Evolutionary conservation across 345 rosid genomes (phyloP), one percentile per base, ranked within the genome.

Genomic region (Boechera stricta): DNA sequence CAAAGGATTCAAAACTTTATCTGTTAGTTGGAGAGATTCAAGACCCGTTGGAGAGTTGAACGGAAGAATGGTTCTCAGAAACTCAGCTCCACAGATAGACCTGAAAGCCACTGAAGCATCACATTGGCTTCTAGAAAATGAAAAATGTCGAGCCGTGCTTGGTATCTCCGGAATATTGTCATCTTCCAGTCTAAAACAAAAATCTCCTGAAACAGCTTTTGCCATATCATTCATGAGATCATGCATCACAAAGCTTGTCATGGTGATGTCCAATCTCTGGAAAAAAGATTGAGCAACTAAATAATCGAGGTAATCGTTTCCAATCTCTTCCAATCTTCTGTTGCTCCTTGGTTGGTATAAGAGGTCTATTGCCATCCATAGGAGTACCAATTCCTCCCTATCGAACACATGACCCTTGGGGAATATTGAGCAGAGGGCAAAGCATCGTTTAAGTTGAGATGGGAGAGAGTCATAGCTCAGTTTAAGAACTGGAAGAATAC

Each of bases 151-250:
- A 71, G 64, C 47, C 26, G 4, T 48, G 53, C 65, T 74, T 58
- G 82, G 59, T 24, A 71, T 79, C 38, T 61, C 59, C 36, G 13
- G 29, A 38, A 31, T 56, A 7, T 36, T 71, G 67, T 76, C 75
- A 62, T 64, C 77, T 61, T 82, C 85, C 53, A 38, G 59, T 74
- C 79, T 78, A 47, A 79, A 60, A 48, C 82, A 79, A 79, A 82
- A 82, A 38, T 82, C 80, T 57, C 80, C 80, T 18, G 82, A 76
- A 48, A 77, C 69, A 60, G 39, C 79, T 66, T 76, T 73, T 33
- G 86, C 85, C 76, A 84, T 53, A 72, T 84, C 86, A 75, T 75
- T 77, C 74, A 81, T 69, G 47, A 84, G 78, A 75, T 84, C 82
- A 62, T 84, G 84, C 84, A 84, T 81, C 66, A 72, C 74, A 39